Conservation (phyloP, 805 yeast genomes). For the Hanseniaspora guilliermondii region DNA sequence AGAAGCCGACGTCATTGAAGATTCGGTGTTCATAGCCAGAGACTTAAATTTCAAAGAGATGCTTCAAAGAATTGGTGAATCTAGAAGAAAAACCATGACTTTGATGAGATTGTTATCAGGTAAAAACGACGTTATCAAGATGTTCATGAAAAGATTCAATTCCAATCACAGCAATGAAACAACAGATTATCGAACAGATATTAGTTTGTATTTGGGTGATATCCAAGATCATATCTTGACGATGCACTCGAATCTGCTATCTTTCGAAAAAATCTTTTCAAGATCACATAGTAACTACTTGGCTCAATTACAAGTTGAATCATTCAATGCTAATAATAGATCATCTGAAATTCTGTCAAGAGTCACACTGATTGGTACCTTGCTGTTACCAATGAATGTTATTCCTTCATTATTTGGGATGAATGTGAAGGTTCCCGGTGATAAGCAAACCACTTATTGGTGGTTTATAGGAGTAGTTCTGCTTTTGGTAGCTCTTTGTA, state of each 20-base stretch:
- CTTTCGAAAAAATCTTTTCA: constrained; percentile 86
- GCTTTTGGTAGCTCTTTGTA: constrained; percentile 33
- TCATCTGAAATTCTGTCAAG: constrained; percentile 80
- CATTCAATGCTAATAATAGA: constrained; percentile 71
- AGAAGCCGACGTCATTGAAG: constrained; percentile 70
- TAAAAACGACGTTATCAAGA: constrained; percentile 89
- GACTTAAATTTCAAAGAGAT: constrained; percentile 63
- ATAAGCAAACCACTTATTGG: constrained; percentile 29
- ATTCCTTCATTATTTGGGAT: constrained; percentile 90
- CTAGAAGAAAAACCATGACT: constrained; percentile 85
- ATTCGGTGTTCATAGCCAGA: constrained; percentile 68
- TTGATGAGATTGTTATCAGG: constrained; percentile 79
- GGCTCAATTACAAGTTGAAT: constrained; percentile 88
- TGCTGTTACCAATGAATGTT: constrained; percentile 78
- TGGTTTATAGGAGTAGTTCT: constrained; percentile 67
- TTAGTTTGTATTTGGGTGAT: constrained; percentile 85
- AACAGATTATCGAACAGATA: constrained; percentile 51
- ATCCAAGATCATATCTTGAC: constrained; percentile 94
- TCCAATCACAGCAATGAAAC: constrained; percentile 20
- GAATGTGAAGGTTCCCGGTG: constrained; percentile 85
- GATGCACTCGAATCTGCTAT: constrained; percentile 79
- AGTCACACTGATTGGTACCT: constrained; percentile 81
- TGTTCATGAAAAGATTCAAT: constrained; percentile 79
- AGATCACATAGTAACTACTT: constrained; percentile 84
- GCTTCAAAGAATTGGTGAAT: constrained; percentile 75